Evolutionary conservation across 805 yeast genomes (phyloP).

Genomic region (Candida pini): DNA sequence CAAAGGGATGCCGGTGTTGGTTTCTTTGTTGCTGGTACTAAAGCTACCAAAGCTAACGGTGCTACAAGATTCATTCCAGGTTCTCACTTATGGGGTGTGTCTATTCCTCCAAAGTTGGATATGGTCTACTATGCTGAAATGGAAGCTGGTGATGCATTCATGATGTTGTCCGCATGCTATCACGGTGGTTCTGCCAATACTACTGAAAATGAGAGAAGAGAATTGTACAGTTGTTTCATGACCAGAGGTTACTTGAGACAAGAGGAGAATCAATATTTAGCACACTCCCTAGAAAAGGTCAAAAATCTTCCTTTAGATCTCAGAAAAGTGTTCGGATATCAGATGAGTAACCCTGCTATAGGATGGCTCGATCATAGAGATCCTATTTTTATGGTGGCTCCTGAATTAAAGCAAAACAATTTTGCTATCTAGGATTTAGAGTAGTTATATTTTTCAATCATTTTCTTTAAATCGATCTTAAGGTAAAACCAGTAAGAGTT

Average conservation of each 20-base stretch:
- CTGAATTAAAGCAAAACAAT: slow-evolving; percentile 8
- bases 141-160: slow-evolving; percentile 22
- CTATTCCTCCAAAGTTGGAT: slow-evolving; percentile 15
- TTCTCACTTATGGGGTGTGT: slow-evolving; percentile 26
- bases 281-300: slow-evolving; percentile 12
- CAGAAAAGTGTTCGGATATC: slow-evolving; percentile 11
- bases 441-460: too few species aligned
- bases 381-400: slow-evolving; percentile 10
- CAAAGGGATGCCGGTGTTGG: slow-evolving; percentile 22
- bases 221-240: slow-evolving; percentile 17
- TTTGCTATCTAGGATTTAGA: slow-evolving; percentile 3
- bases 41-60: slow-evolving; percentile 25
- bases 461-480: too few species aligned
- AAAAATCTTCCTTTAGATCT: slow-evolving; percentile 7
- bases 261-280: slow-evolving; percentile 23
- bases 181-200: slow-evolving; percentile 24
- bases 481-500: too few species aligned
- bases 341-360: slow-evolving; percentile 15
- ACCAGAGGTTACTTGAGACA: slow-evolving; percentile 20
- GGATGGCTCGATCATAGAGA: slow-evolving; percentile 16
- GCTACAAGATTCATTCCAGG: slow-evolving; percentile 30
- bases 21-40: slow-evolving; percentile 21
- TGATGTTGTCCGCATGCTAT: slow-evolving; percentile 22
- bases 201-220: slow-evolving; percentile 19
- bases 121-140: slow-evolving; percentile 19